phyloP scores from a whole-genome alignment of 2,329 filamentous ascomycete genomes.

The Immersiporthe knoxdaviesiana region DNA sequence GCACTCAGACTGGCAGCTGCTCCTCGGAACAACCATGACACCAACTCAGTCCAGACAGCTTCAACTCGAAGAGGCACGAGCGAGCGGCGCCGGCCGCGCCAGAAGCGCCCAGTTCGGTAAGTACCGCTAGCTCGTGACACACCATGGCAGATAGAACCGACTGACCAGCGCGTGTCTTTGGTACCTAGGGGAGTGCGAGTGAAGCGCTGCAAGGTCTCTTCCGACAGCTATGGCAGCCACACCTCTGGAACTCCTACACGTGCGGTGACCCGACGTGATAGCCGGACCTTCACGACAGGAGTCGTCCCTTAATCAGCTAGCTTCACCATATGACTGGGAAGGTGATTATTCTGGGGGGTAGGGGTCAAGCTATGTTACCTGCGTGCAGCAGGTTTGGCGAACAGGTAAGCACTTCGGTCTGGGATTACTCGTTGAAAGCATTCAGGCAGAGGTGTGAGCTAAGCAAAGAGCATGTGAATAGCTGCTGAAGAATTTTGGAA shows the following conservation, averaged over 20 bases:
- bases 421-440: not conserved
- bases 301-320: not conserved
- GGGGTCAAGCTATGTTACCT: not conserved
- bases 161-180: not conserved
- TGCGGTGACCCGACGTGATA: not conserved
- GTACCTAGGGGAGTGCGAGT: conserved; percentile 13
- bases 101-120: conserved; percentile 22
- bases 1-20: conserved; percentile 19
- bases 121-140: not conserved
- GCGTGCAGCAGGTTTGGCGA: too few species aligned
- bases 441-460: not conserved
- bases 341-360: conserved; percentile 10
- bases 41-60: not conserved
- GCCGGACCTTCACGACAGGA: not conserved
- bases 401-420: not conserved
- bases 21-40: not conserved
- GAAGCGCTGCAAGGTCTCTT: conserved; percentile 23
- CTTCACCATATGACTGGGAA: conserved; percentile 11
- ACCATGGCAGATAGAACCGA: too few species aligned
- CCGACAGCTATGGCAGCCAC: conserved; percentile 9
- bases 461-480: not conserved
- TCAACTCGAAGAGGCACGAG: not conserved
- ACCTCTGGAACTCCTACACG: not conserved
- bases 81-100: conserved; percentile 3
- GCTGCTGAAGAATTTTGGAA: not conserved